Evolutionary conservation across 176 grass and related monocot species (phyloP), one percentile per base, ranked within the genome.

Genomic region (Pontederia crassipes): DNA sequence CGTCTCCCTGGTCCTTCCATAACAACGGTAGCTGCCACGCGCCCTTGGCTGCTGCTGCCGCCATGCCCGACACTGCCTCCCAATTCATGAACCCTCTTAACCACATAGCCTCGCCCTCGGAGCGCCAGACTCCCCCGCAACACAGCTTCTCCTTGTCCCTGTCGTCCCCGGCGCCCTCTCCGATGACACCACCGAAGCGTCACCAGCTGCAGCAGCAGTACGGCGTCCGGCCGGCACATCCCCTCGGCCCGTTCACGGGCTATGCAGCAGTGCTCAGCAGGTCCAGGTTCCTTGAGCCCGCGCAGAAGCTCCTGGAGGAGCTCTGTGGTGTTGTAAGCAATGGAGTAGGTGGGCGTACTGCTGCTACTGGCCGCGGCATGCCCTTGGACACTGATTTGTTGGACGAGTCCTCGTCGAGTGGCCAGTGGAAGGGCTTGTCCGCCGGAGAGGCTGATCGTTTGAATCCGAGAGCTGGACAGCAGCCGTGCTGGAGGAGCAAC

Each of bases 251-350:
- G 16, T 64, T 64, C 46, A 64, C 62, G 15, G 62, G 62, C 62
- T 64, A 64, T 45, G 62, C 62, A n/a, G 17, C 45, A 9, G 62
- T 64, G 17, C 62, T 64, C 45, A 49, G 20, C 46, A 45, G 62
- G 9, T 64, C 62, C 62, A n/a, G 46, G 62, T 64, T 64, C 16
- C 62, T 64, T 4, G 46, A 64, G 10, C 62, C 62, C 15, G 62
- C 62, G 17, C n/a, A 11, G 46, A 18, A 49, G 46, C 62, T 64
- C 13, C n/a, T 64, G 6, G 62, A 64, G 62, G 62, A 64, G 10
- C 16, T 56, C 20, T 56, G 54, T 20, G 54, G 20, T 20, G 54
- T 56, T n/a, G 62, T 47, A 45, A 12, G 62, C 11, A 15, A 48
- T 11, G 45, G 11, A 3, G 62, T 14, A 55, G n/a, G 45, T 35